Evolutionary conservation across 805 yeast genomes (phyloP), one percentile per base, ranked within the genome.

Genomic region (Teunomyces funiuensis): DNA sequence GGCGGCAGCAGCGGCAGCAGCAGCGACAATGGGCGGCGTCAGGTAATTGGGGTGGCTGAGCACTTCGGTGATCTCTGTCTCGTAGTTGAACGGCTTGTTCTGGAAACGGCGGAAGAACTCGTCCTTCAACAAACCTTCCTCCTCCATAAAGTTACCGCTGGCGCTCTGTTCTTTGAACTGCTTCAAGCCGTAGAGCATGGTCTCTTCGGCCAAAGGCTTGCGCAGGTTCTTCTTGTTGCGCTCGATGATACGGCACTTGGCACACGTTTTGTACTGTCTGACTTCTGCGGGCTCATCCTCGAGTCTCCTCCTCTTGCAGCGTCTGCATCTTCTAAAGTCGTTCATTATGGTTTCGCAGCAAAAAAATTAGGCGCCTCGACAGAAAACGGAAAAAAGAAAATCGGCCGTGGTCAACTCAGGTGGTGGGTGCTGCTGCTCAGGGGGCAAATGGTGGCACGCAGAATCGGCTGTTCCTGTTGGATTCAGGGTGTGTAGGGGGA

Each of bases 201-300:
- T 68, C 39, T 69, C 75, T 50, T 69, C 75, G 4, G 74, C 73
- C 56, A 69, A 60, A 4, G 75, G 75, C 49, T 69, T 67, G 27
- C 73, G 57, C 59, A 61, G 64, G 53, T 68, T 67, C 58, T 70
- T 70, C 54, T 66, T 53, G 37, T 58, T 53, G 45, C 82, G 61
- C 54, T 77, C 82, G 36, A 77, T 73, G 55, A 76, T 73, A 43
- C 82, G 68, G 53, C 82, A 77, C 46, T 78, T 76, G 53, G 77
- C 79, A 58, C 82, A 77, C 3, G 82, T 77, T 46, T 76, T 77
- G 55, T 76, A 77, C 52, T 74, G 79, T 49, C 71, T 65, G 29
- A 77, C 80, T 46, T 76, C 80, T 2, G 78, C 75, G 17, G 77
- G 77, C 57, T 77, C 82, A 45, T 76, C 76, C 45, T 71, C 74